Percentiles rank a stretch among this genome's conserved stretches.
Conservation (phyloP, 164 flowering plant genomes). For the Berberis thunbergii region DNA sequence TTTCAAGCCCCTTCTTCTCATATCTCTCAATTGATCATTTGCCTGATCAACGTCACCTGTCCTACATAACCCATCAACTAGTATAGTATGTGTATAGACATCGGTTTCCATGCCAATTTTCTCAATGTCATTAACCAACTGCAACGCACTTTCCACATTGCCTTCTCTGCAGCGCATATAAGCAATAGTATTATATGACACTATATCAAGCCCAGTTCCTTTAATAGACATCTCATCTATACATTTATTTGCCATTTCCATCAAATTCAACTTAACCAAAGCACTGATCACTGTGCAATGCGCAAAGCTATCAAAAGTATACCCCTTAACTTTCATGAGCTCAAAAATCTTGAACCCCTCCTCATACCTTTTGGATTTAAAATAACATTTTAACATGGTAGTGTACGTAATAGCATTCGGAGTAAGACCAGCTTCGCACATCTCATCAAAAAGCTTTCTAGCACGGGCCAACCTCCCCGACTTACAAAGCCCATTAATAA, state of each 20-base stretch:
- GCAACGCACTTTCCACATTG: conserved; percentile 42
- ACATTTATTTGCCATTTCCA: conserved; percentile 42
- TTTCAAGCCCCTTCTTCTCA: conserved; percentile 36
- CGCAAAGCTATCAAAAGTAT: conserved; percentile 60
- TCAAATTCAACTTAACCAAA: conserved; percentile 43
- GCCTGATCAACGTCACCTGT: conserved; percentile 53
- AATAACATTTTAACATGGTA: conserved; percentile 55
- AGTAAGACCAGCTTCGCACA: conserved; percentile 31
- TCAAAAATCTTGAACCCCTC: conserved; percentile 50
- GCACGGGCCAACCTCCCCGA: conserved; percentile 33
- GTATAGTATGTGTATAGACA: conserved; percentile 61
- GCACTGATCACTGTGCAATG: conserved; percentile 62
- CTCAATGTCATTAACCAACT: conserved; percentile 53
- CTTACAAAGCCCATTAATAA: conserved; percentile 75
- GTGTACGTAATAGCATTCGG: conserved; percentile 76
- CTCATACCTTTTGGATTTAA: conserved; percentile 32
- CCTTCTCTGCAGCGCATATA: conserved; percentile 59
- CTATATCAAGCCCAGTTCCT: conserved; percentile 51
- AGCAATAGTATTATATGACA: conserved; percentile 56
- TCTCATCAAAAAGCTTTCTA: conserved; percentile 44
- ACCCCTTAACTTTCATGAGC: conserved; percentile 64
- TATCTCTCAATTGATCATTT: conserved; percentile 26
- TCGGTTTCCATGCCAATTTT: conserved; percentile 46
- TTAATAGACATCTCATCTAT: conserved; percentile 39
- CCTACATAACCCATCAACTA: conserved; percentile 63